phyloP scores from a whole-genome alignment of 2,329 filamentous ascomycete genomes.

The Pseudogymnoascus sp. region DNA sequence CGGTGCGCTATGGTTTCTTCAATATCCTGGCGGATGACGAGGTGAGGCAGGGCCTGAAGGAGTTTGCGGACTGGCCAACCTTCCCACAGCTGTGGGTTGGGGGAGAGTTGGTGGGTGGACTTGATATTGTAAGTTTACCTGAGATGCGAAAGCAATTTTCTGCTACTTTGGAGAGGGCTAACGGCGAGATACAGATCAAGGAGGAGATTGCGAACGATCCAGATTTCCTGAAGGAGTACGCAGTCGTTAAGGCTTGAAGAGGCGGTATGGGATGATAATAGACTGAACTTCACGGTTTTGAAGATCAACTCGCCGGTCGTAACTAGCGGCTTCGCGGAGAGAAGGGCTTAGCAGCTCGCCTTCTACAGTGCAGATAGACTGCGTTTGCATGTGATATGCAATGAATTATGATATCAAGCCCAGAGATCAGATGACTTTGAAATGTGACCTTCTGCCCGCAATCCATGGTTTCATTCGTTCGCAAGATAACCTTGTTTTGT shows the following conservation, averaged over 20 bases:
- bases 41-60: conserved; percentile 91
- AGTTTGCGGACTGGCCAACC: conserved; percentile 97
- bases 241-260: conserved; percentile 32
- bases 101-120: conserved; percentile 82
- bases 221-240: conserved; percentile 73
- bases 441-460: background rate
- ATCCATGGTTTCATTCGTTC: background rate
- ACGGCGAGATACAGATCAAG: conserved; percentile 57
- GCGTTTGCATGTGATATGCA: background rate
- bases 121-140: conserved; percentile 75
- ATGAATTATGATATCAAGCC: background rate
- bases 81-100: conserved; percentile 91
- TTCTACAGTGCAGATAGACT: background rate
- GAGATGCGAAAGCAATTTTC: background rate
- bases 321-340: background rate
- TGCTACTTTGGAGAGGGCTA: conserved; percentile 10
- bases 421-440: background rate
- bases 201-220: conserved; percentile 81
- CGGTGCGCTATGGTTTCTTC: conserved; percentile 96
- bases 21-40: conserved; percentile 98
- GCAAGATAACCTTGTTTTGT: background rate
- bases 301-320: background rate
- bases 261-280: background rate
- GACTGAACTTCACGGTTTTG: background rate
- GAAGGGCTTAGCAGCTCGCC: background rate